These are phyloP conservation scores for Canavalia gladiata DNA, from an alignment of 306 rosid species.

Conservation along the genomic window DNA sequence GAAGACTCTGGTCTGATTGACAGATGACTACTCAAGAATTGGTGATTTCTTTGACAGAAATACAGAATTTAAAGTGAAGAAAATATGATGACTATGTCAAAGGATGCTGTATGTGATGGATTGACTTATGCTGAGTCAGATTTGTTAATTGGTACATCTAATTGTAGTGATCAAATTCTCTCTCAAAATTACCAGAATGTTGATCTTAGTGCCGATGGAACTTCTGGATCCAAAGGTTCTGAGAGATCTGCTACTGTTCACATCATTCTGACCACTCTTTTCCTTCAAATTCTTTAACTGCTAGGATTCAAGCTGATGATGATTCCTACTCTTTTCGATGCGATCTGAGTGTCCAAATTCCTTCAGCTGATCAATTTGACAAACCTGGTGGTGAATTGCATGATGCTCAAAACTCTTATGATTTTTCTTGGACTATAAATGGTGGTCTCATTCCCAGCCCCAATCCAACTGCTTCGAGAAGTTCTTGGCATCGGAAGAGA, in stretches of 20 bases:
- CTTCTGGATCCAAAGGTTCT: constrained; percentile 45
- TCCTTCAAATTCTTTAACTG: constrained; percentile 43
- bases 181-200: constrained; percentile 48
- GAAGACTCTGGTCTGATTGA: constrained; percentile 52
- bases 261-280: constrained; percentile 44
- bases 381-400: constrained; percentile 59
- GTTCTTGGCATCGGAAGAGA: constrained; percentile 71
- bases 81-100: constrained; percentile 47
- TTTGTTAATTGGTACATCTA: constrained; percentile 40
- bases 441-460: constrained; percentile 64
- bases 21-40: constrained; percentile 45
- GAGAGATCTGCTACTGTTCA: constrained; percentile 38
- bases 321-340: constrained; percentile 54
- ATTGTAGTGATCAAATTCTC: constrained; percentile 43
- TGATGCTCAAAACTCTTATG: constrained; percentile 61
- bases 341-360: constrained; percentile 63
- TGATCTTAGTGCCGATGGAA: constrained; percentile 42
- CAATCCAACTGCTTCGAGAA: constrained; percentile 82
- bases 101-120: constrained; percentile 44
- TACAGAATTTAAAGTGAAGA: constrained; percentile 34
- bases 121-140: constrained; percentile 50
- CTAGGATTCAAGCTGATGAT: constrained; percentile 51
- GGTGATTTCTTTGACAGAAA: constrained; percentile 48
- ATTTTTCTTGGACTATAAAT: constrained; percentile 59
- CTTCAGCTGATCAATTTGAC: constrained; percentile 58